These are phyloP conservation scores for Sporothrix humicola DNA, from an alignment of 2,329 filamentous ascomycete species.

Conservation along the genomic window DNA sequence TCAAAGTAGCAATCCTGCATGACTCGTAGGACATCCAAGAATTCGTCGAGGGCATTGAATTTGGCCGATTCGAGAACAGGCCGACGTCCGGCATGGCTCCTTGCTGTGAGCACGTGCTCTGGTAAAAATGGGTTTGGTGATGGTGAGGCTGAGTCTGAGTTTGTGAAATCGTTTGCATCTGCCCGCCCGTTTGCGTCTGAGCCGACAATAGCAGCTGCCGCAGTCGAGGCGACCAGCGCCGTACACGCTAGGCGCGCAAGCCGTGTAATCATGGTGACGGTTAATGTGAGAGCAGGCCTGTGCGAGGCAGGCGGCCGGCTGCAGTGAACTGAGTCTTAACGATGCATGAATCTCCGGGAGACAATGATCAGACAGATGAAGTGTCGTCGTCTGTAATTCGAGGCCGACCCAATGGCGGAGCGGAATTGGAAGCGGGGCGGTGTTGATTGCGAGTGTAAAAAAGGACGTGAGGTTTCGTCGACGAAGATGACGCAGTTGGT, in stretches of 20 bases:
- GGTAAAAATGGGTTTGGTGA: slow-evolving; percentile 32
- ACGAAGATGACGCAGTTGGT: slow-evolving; percentile 5
- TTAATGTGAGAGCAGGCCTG: neutral
- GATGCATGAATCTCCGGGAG: neutral
- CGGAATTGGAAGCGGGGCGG: neutral
- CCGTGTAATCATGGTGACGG: slow-evolving; percentile 29
- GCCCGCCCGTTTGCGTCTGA: neutral
- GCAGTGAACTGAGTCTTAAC: neutral
- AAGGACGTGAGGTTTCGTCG: neutral
- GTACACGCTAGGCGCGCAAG: slow-evolving; percentile 27
- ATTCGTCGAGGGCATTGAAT: slow-evolving; percentile 48
- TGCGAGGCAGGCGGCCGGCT: neutral
- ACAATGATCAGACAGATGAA: neutral
- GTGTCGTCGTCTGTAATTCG: neutral
- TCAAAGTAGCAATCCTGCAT: slow-evolving; percentile 82
- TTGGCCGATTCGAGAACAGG: neutral
- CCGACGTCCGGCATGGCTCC: too few species aligned
- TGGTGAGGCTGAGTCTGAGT: neutral
- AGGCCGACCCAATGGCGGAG: neutral
- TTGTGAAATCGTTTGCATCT: neutral
- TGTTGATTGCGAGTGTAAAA: neutral
- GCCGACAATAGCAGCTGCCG: neutral
- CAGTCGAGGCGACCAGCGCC: slow-evolving; percentile 31
- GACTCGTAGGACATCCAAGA: slow-evolving; percentile 69
- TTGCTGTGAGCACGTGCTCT: neutral